phyloP scores from a whole-genome alignment of 495 filamentous ascomycete species.

The Daldinia vernicosa region DNA sequence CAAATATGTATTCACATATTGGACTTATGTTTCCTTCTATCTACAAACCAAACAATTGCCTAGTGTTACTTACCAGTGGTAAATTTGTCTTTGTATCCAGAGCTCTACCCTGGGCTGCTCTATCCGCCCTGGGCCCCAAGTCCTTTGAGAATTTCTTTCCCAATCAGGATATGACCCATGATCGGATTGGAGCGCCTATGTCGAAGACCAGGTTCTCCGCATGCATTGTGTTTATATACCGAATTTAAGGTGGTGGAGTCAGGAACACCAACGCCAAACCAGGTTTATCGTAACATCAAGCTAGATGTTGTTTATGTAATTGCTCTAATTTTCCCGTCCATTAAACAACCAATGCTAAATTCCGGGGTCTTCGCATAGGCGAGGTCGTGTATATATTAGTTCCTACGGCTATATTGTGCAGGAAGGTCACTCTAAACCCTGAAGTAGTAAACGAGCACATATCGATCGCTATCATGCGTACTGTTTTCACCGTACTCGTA shows the following conservation, averaged over 20 bases:
- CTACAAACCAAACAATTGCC: too few species aligned
- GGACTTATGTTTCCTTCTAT: too few species aligned
- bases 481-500: not conserved
- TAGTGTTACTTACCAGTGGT: too few species aligned
- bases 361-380: not conserved
- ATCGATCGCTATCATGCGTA: conserved; percentile 13
- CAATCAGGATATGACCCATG: not conserved
- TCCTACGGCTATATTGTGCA: not conserved
- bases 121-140: not conserved
- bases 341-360: not conserved
- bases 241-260: conserved; percentile 15
- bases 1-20: not conserved
- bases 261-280: conserved; percentile 3
- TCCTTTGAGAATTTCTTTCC: conserved; percentile 2
- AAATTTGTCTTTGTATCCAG: not conserved
- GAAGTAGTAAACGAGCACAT: not conserved
- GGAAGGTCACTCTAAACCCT: not conserved
- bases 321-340: conserved; percentile 26
- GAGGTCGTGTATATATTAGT: not conserved
- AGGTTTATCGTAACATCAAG: conserved; percentile 32
- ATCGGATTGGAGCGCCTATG: conserved; percentile 42
- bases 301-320: conserved; percentile 3
- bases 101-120: not conserved
- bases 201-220: conserved; percentile 47
- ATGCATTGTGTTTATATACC: conserved; percentile 17